Percentiles rank a stretch among this genome's conserved stretches.
These are phyloP conservation scores for Hypericum androsaemum DNA, from an alignment of 345 rosid species.

Conservation along the genomic window DNA sequence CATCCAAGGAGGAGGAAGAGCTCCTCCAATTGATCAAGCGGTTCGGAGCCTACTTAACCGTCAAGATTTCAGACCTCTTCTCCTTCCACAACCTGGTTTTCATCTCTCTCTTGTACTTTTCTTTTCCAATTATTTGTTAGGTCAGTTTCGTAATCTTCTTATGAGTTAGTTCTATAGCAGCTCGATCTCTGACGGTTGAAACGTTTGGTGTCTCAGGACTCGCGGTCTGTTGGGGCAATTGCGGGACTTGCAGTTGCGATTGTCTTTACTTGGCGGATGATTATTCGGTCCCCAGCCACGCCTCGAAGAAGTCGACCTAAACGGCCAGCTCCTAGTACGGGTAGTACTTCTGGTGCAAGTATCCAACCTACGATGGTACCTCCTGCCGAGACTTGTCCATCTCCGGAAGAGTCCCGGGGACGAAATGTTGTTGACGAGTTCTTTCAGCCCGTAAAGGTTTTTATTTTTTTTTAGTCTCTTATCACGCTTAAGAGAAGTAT, in stretches of 20 bases:
- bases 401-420: slow-evolving; percentile 49
- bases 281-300: slow-evolving; percentile 56
- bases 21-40: slow-evolving; percentile 79
- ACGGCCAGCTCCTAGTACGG: slow-evolving; percentile 41
- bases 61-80: slow-evolving; percentile 58
- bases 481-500: neutral
- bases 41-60: slow-evolving; percentile 67
- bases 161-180: neutral
- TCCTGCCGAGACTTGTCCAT: slow-evolving; percentile 35
- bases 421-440: slow-evolving; percentile 71
- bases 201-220: slow-evolving; percentile 45
- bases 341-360: slow-evolving; percentile 36
- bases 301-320: slow-evolving; percentile 69
- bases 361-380: slow-evolving; percentile 35
- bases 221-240: slow-evolving; percentile 80
- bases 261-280: slow-evolving; percentile 68
- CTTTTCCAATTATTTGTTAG: neutral
- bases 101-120: slow-evolving; percentile 8
- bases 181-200: neutral
- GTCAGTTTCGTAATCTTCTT: neutral
- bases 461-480: neutral
- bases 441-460: slow-evolving; percentile 70
- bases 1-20: slow-evolving; percentile 75
- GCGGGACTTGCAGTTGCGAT: slow-evolving; percentile 93
- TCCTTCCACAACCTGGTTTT: slow-evolving; percentile 61